These are phyloP conservation scores for Torulaspora quercuum DNA, from an alignment of 805 yeast species.

Conservation along the genomic window DNA sequence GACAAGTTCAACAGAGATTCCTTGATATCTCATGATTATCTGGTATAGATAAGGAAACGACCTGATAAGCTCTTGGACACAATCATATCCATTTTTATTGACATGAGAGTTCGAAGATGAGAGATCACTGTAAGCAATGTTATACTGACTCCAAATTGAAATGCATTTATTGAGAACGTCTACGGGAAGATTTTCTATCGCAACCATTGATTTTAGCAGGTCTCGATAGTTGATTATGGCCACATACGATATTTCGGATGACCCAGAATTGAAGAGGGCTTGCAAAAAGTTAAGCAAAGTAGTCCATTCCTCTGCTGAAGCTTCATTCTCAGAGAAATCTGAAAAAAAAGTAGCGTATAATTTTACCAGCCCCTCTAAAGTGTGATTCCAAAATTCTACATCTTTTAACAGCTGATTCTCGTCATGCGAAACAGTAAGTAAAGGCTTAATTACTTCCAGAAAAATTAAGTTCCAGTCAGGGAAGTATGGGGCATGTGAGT, in stretches of 20 bases:
- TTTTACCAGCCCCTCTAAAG: slow-evolving; percentile 63
- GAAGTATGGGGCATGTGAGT: slow-evolving; percentile 58
- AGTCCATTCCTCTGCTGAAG: slow-evolving; percentile 48
- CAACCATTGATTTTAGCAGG: slow-evolving; percentile 45
- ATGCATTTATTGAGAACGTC: slow-evolving; percentile 40
- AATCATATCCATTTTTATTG: slow-evolving; percentile 50
- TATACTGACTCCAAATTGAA: slow-evolving; percentile 48
- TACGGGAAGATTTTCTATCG: slow-evolving; percentile 34
- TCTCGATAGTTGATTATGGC: slow-evolving; percentile 55
- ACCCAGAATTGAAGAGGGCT: slow-evolving; percentile 40
- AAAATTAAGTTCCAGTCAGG: slow-evolving; percentile 70
- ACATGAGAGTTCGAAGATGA: slow-evolving; percentile 27
- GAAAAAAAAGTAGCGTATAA: slow-evolving; percentile 54
- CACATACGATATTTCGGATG: slow-evolving; percentile 44
- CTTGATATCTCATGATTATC: slow-evolving; percentile 35
- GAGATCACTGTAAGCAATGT: slow-evolving; percentile 44
- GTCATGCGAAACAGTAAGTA: slow-evolving; percentile 37
- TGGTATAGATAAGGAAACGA: slow-evolving; percentile 50
- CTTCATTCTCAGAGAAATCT: slow-evolving; percentile 27
- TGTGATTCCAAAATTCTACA: slow-evolving; percentile 59
- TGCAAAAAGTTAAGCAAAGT: slow-evolving; percentile 50
- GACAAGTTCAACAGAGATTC: slow-evolving; percentile 39
- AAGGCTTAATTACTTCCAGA: slow-evolving; percentile 54
- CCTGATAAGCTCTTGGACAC: slow-evolving; percentile 52
- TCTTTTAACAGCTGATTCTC: slow-evolving; percentile 42